These are phyloP conservation scores for Boletellus deceptivus DNA, from an alignment of 1,284 basidiomycete genomes.

Conservation along the genomic window DNA sequence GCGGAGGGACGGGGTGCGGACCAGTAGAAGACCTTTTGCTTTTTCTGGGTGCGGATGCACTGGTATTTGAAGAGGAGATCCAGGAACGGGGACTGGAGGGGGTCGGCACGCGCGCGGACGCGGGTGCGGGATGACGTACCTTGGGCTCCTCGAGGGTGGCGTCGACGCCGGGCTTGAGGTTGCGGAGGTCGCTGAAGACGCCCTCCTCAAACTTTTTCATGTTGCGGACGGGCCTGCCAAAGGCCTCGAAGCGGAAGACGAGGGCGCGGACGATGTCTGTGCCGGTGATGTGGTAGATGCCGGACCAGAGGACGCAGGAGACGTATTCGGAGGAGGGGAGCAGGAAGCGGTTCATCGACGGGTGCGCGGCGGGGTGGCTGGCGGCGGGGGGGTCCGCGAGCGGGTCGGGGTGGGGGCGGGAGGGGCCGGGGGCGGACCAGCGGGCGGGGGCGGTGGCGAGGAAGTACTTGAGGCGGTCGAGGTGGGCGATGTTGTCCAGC, in stretches of 20 bases:
- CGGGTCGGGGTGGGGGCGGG: conserved; percentile 22
- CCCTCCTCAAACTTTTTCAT: conserved; percentile 95
- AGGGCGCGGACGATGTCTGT: conserved; percentile 87
- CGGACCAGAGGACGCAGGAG: conserved; percentile 86
- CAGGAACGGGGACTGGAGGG: conserved; percentile 76
- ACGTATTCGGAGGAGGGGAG: conserved; percentile 86
- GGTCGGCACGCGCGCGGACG: conserved; percentile 3
- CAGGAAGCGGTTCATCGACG: conserved; percentile 78
- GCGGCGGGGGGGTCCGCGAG: conserved; percentile 16
- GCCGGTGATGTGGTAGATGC: conserved; percentile 88
- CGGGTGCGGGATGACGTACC: conserved; percentile 43
- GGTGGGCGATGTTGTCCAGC: conserved; percentile 64
- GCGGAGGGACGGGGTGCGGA: conserved; percentile 35
- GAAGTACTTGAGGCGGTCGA: conserved; percentile 82
- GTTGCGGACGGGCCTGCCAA: conserved; percentile 76
- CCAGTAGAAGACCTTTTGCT: conserved; percentile 95
- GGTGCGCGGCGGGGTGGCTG: conserved; percentile 47
- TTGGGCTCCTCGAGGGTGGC: conserved; percentile 91
- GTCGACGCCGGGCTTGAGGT: conserved; percentile 88
- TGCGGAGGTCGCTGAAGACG: conserved; percentile 86
- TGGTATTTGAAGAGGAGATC: conserved; percentile 93
- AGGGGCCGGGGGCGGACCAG: conserved; percentile 45
- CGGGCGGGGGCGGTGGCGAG: conserved; percentile 80
- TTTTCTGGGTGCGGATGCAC: conserved; percentile 94
- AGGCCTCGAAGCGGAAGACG: conserved; percentile 88